Base-by-base conservation (phyloP, 1,139 yeast species). In the Yamadazyma diddensiae region DNA sequence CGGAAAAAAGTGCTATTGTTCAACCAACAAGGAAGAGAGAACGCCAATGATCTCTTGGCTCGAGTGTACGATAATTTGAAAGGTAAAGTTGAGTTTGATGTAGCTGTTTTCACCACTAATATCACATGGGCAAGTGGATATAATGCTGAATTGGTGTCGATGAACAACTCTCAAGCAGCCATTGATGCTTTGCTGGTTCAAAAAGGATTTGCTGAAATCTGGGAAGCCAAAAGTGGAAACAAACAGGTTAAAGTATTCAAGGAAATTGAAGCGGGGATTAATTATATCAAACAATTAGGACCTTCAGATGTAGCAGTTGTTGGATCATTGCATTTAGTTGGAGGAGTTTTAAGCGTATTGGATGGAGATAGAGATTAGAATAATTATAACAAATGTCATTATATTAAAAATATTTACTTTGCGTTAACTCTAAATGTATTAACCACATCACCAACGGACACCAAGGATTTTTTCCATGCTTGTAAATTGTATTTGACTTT, bases 261-360 rank as follows among this genome's bases (percentile, higher is more conserved):
- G 24, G 87, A 79, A 47, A 85, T 94, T 29, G 95, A 92, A 55
- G 74, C 83, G 1, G 79, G 92, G 5, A 75, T 81, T 11, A 69
- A 76, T 24, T 65, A 72, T 43, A 64, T 75, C 34, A 65, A 71
- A 42, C 58, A 57, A 49, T 76, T 52, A 53, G 73, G 57, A 39
- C 45, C 54, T 10, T 62, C 79, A 14, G 90, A 88, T 44, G 94
- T 88, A 1, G 82, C 88, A 60, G 97, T 88, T 1, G 85, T 95
- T 41, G 99, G 99, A 2, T 90, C 97, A 15, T 65, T 94, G 42
- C 96, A 90, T 56, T 65, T 94, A 35, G 95, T 92, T 8, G 98
- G 99, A 13, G 98, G 98, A 0, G 74, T 92, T 38, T 64, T 92
- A 31, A 92, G 88, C 2, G 97, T 90, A 5, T 65, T 86, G 31